Evolutionary conservation across 1,284 basidiomycete genomes (phyloP).

Genomic region (Cystobasidium slooffiae): DNA sequence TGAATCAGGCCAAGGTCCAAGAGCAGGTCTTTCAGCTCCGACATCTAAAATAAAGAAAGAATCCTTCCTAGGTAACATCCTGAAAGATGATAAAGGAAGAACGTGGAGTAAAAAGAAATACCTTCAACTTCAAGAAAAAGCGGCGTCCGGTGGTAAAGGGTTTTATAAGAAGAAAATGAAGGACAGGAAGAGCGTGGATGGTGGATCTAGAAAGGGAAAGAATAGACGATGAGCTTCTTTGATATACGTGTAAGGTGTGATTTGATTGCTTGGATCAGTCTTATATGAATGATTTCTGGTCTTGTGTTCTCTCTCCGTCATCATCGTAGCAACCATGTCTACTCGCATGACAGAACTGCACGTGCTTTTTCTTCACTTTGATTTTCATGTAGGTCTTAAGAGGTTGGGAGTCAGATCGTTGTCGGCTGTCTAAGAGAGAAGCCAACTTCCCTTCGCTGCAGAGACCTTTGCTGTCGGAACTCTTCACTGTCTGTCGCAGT

Average conservation of each 20-base stretch:
- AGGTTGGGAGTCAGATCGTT: too few species aligned
- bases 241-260: background rate
- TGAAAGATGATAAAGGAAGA: slow-evolving; percentile 82
- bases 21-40: slow-evolving; percentile 67
- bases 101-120: slow-evolving; percentile 94
- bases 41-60: slow-evolving; percentile 74
- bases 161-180: slow-evolving; percentile 31
- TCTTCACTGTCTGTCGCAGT: too few species aligned
- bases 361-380: too few species aligned
- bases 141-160: slow-evolving; percentile 27
- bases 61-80: slow-evolving; percentile 83
- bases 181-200: slow-evolving; percentile 23
- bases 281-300: too few species aligned
- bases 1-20: slow-evolving; percentile 72
- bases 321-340: too few species aligned
- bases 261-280: too few species aligned
- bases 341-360: too few species aligned
- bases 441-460: too few species aligned
- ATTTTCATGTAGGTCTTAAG: too few species aligned
- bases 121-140: slow-evolving; percentile 70
- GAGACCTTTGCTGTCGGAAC: too few species aligned
- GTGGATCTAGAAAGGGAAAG: slow-evolving; percentile 18
- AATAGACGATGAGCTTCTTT: background rate
- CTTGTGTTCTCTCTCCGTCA: too few species aligned
- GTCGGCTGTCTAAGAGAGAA: too few species aligned